phyloP scores from a whole-genome alignment of 75 land plant species.

The Adiantum capillusveneris region DNA sequence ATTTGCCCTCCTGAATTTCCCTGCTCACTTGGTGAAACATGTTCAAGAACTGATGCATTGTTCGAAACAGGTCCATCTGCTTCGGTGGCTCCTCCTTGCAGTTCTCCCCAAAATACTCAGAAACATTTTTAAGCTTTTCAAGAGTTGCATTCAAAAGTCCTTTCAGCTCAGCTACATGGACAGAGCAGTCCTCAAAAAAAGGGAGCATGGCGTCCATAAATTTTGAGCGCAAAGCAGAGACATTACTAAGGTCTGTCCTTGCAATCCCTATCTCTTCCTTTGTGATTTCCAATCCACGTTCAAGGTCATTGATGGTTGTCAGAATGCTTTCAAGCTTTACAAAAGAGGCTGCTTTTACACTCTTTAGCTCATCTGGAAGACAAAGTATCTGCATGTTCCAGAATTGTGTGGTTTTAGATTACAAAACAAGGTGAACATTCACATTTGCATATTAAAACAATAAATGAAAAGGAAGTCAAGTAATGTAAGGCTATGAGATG shows the following conservation, averaged over 20 bases:
- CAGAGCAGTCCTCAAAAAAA: slow-evolving; percentile 10
- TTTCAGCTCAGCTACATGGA: slow-evolving; percentile 5
- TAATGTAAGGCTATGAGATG: too few species aligned
- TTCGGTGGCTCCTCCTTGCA: slow-evolving; percentile 5
- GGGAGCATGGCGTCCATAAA: slow-evolving; percentile 14
- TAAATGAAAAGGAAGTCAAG: too few species aligned
- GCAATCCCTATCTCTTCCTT: slow-evolving; percentile 6
- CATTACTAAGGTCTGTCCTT: neutral
- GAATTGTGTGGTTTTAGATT: too few species aligned
- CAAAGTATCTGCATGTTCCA: slow-evolving; percentile 12
- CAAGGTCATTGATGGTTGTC: slow-evolving; percentile 19
- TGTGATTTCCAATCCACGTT: slow-evolving; percentile 17
- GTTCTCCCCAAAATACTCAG: slow-evolving; percentile 26
- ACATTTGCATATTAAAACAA: too few species aligned
- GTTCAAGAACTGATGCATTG: slow-evolving; percentile 24
- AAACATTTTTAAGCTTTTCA: slow-evolving; percentile 14
- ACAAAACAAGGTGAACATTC: too few species aligned
- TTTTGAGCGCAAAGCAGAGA: neutral
- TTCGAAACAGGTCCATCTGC: slow-evolving; percentile 20
- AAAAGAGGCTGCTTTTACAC: slow-evolving; percentile 22
- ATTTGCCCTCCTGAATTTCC: slow-evolving; percentile 10
- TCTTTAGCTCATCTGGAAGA: slow-evolving; percentile 27
- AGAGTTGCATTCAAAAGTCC: slow-evolving; percentile 6
- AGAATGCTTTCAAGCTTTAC: slow-evolving; percentile 22
- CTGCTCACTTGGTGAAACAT: slow-evolving; percentile 31